Base-by-base conservation (phyloP, 2,329 filamentous ascomycete species). In the Clonostachys solani region DNA sequence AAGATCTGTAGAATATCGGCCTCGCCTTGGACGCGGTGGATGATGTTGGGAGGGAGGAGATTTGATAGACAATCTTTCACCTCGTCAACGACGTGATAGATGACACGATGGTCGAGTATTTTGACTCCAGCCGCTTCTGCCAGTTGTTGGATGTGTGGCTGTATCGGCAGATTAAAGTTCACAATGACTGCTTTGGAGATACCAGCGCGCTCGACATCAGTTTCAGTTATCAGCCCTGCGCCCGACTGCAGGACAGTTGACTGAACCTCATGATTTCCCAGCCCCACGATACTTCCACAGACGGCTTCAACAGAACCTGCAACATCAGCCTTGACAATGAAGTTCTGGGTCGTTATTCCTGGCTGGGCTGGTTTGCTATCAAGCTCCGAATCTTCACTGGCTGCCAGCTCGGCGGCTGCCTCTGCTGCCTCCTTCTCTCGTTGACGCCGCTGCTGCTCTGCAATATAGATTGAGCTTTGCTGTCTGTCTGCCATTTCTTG, bases 241-340 rank as follows among this genome's bases (percentile, higher is more conserved):
- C 78, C 82, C 5, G 87, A 86, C 18, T 87, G 83, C 35, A 99
- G 79, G 49, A 99, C 76, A 48, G 83, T 81, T 13, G 92, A 80
- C 33, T 75, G 80, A 37, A 96, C 85, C 62, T 97, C 90, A 56
- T 90, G 84, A 68, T 87, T 96, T 52, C 92, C 91, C 52, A 96
- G 75, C 49, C 86, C 82, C 50, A 83, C 73, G 49, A 99, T 77
- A 9, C 86, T 85, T 43, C 89, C 86, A 50, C 84, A 76, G 4
- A 97, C 87, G 3, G 94, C 94, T 71, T 99, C 94, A 1, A 92
- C 91, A 0, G 92, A 97, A 36, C 94, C 94, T 51, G 87, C 88
- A 16, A 97, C 94, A 58, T 99, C 94, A 46, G 86, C 92, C 67
- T 95, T 96, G 69, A 99, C 76, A 49, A 94, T 82, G 66, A 97